Base-by-base conservation (phyloP, 2,329 filamentous ascomycete species). In the Calonectria hawksworthii region DNA sequence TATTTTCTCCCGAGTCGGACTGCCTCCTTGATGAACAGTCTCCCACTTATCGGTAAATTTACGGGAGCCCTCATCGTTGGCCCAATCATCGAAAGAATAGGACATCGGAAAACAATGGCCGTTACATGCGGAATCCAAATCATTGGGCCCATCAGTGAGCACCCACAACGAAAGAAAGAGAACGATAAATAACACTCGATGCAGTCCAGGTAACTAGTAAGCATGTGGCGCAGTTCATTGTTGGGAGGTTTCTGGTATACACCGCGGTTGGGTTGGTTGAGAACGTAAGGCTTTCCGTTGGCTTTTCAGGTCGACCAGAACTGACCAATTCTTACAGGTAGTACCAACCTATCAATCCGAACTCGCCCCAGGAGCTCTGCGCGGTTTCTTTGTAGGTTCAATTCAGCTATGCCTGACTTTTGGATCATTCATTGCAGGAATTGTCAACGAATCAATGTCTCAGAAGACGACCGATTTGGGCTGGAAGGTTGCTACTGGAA, bases 401-500 rank as follows among this genome's bases (percentile, higher is more conserved):
- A 64, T 64, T 23, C 59, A 64, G 26, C 59, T 64, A 6, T 64
- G 59, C 13, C 38, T 64, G 2, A 64, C 59, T 10, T 44, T 47
- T 11, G 59, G 59, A 0, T 64, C 59, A 9, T 18, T 64, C 14
- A 64, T 64, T 32, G 59, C 59, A 1, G 59, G 59, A 7, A 64
- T 64, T 64, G 59, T 64, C n/a, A 64, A 64, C 13, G 36, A 64
- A 23, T 64, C 26, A 10, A 64, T 64, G 59, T 64, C 59, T 13
- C 14, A 47, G 11, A 64, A 64, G 21, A 47, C 59, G 1, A 28
- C 5, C 26, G 23, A 64, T 18, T 10, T 47, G 2, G 59, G 59
- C 11, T 64, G 59, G 59, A 28, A 64, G 14, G 59, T 64, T 13
- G 59, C 59, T 4, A 64, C 23, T 4, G 59, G 21, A 47, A 26